phyloP scores from a whole-genome alignment of 768 basidiomycete genomes.

The Lentinula edodes region DNA sequence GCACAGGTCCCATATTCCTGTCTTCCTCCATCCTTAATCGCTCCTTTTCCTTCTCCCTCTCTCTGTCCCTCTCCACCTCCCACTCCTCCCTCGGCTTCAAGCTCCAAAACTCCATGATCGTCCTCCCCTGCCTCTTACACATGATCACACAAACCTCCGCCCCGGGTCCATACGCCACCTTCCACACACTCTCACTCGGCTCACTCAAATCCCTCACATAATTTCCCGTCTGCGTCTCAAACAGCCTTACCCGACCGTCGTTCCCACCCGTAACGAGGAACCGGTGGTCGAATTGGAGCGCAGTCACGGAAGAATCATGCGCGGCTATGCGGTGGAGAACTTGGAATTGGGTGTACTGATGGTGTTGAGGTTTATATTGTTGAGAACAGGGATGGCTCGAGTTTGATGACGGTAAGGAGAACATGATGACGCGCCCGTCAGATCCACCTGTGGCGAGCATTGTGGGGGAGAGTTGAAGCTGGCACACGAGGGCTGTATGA shows the following conservation, averaged over 20 bases:
- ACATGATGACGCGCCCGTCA: slow-evolving; percentile 80
- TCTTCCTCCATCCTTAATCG: neutral
- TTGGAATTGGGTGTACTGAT: slow-evolving; percentile 22
- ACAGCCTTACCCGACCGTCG: slow-evolving; percentile 78
- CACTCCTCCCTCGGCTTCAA: slow-evolving; percentile 42
- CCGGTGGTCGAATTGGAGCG: slow-evolving; percentile 78
- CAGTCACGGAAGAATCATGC: slow-evolving; percentile 84
- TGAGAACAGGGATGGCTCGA: neutral
- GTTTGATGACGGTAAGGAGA: slow-evolving; percentile 35
- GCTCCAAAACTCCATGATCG: slow-evolving; percentile 85
- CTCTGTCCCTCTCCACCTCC: neutral
- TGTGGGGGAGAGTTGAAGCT: slow-evolving; percentile 70
- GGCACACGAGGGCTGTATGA: slow-evolving; percentile 89
- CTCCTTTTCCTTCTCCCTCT: neutral
- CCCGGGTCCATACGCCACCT: slow-evolving; percentile 67
- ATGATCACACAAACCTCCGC: slow-evolving; percentile 67
- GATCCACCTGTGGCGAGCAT: slow-evolving; percentile 81
- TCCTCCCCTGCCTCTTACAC: slow-evolving; percentile 76
- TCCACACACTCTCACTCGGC: slow-evolving; percentile 82
- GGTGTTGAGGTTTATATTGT: neutral
- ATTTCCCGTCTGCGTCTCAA: slow-evolving; percentile 57
- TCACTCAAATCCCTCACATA: slow-evolving; percentile 75
- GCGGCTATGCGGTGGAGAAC: slow-evolving; percentile 70
- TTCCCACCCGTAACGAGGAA: slow-evolving; percentile 84
- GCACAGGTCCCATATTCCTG: neutral